Base-by-base conservation (phyloP, 441 rosid species). In the Populus hybrid region DNA sequence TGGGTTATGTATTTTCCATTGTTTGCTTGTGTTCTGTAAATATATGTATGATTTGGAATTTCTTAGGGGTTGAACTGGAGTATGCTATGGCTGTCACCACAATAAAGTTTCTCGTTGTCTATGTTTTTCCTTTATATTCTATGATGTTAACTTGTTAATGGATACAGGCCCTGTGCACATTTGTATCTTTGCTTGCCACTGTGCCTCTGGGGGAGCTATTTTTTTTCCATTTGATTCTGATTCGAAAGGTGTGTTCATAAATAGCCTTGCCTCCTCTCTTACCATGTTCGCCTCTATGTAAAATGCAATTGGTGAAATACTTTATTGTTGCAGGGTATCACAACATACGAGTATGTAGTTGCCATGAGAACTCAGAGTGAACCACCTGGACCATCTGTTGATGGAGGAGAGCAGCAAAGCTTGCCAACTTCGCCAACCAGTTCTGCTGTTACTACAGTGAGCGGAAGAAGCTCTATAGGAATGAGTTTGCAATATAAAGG, bases 311-410 rank as follows among this genome's bases (percentile, higher is more conserved):
- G 42, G 28, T 65, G 73, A 35, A 11, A 23, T 20, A 10, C 26
- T 67, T 69, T 38, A 69, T 76, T 69, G 2, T 83, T 81, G 65
- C 83, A 95, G 98, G 99, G 98, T 72, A 94, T 95, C 80, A 94
- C 98, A 36, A 95, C 98, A 69, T 94, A 91, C 71, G 99, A 95
- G 82, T 95, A 94, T 79, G 94, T 94, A 78, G 90, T 94, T 77
- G 98, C 99, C 69, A 87, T 95, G 94, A 92, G 98, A 87, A 90
- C 93, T 16, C 95, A 88, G 81, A 90, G 90, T 36, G 99, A 95
- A 78, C 89, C 87, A 30, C 95, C 93, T 50, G 99, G 93, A 75
- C 92, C 87, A 57, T 91, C 94, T 71, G 76, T 87, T 24, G 97
- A 89, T 79, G 99, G 87, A 40, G 89, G 84, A 81, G 97, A 93